Evolutionary conservation across 768 basidiomycete genomes (phyloP), one percentile per base, ranked within the genome.

Genomic region (Lepiota subincarnata): DNA sequence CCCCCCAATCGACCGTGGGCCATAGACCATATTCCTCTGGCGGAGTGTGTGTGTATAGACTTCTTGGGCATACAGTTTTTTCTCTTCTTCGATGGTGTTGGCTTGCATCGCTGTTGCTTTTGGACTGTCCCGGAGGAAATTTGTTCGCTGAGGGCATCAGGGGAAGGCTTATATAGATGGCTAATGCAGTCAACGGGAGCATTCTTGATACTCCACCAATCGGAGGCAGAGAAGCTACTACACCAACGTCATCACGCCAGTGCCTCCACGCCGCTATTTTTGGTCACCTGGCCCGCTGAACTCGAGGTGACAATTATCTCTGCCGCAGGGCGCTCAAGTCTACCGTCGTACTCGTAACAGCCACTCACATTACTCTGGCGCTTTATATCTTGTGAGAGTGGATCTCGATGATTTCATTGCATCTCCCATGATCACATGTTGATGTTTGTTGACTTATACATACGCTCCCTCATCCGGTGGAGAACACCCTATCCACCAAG

Each of bases 31-130:
- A 49, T 72, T 66, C 67, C 70, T 73, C 55, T 77, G 77, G 48
- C 68, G 69, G 7, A 69, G 62, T 1, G 77, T 79, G 57, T 77
- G 64, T 3, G 64, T 73, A 6, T 70, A 72, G 8, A 79, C 62
- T 50, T 75, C 68, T 20, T 64, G 66, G 2, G 75, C 70, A 50
- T 79, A 77, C 19, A 64, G 59, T 13, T 62, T 62, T 53, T 69
- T 73, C 59, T 69, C 62, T 48, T 75, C 71, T 56, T 76, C 71
- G 28, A 69, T 4, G 14, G 70, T 68, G 35, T 66, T 61, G n/a
- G 66, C 63, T 8, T 56, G 46, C 56, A 55, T 60, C n/a, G 13
- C 55, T 56, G 59, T 45, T 4, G 31, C 19, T 16, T n/a, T 31
- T 38, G 19, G 26, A 6, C 22, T 53, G 54, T 44, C 43, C 53